Conservation (phyloP, 129 eudicot species). For the Cynara cardunculus region DNA sequence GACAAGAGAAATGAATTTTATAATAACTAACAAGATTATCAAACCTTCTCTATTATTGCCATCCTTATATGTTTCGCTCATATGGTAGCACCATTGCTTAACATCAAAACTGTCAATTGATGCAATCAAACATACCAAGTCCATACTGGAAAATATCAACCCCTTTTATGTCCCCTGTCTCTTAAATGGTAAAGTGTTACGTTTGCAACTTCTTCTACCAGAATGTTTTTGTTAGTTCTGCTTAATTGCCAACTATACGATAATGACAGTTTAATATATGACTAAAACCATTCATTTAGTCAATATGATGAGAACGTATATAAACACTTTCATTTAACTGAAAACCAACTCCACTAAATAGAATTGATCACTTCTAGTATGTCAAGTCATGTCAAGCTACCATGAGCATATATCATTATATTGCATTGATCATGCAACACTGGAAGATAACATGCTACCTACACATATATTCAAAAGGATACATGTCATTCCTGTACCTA, state of each 20-base stretch:
- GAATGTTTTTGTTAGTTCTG: not conserved
- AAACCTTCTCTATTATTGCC: not conserved
- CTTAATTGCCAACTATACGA: not conserved
- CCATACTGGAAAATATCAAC: not conserved
- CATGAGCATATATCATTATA: too few species aligned
- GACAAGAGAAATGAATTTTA: not conserved
- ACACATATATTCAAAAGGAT: too few species aligned
- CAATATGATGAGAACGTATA: not conserved
- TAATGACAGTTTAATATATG: not conserved
- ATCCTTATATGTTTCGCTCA: not conserved
- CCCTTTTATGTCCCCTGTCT: not conserved
- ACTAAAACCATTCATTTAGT: not conserved
- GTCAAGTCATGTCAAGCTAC: too few species aligned
- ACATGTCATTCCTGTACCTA: too few species aligned
- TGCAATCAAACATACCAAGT: not conserved
- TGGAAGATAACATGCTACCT: too few species aligned
- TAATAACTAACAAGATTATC: not conserved
- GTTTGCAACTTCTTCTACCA: not conserved
- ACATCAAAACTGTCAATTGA: not conserved
- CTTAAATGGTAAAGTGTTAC: not conserved
- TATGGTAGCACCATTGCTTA: not conserved
- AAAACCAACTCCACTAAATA: not conserved
- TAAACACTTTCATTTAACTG: not conserved
- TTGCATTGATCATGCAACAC: too few species aligned
- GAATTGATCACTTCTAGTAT: too few species aligned